Evolutionary conservation across 148 eudicot genomes (phyloP).

Genomic region (Suaeda aralocaspica): DNA sequence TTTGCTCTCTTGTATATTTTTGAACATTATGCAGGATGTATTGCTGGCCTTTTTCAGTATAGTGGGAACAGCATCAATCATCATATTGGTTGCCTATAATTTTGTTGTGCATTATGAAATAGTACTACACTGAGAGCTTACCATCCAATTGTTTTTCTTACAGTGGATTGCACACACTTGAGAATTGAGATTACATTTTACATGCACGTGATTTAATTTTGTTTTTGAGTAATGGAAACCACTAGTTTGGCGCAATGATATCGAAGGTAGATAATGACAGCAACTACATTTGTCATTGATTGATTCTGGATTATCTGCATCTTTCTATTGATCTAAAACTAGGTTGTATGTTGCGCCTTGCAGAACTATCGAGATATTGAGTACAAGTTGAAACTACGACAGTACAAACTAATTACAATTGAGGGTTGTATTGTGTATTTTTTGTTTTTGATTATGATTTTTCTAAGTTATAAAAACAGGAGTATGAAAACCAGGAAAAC

Average conservation of each 20-base stretch:
- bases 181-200: neutral
- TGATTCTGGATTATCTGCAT: neutral
- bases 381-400: too few relatives aligned
- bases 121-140: neutral
- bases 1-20: constrained; percentile 1
- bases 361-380: too few relatives aligned
- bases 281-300: neutral
- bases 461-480: too few relatives aligned
- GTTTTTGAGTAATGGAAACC: neutral
- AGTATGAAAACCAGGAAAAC: too few relatives aligned
- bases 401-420: too few relatives aligned
- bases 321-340: neutral
- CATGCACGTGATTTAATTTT: neutral
- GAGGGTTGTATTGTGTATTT: too few relatives aligned
- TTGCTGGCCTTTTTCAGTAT: neutral
- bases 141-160: neutral
- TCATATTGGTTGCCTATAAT: neutral
- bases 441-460: too few relatives aligned
- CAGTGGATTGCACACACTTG: neutral
- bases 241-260: constrained; percentile 6
- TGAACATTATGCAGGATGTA: neutral
- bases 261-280: neutral
- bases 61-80: neutral
- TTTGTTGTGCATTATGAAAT: too few relatives aligned
- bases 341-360: neutral